Evolutionary conservation across 2,329 filamentous ascomycete species (phyloP), one percentile per base, ranked within the genome.

Genomic region (Colletotrichum sp.): DNA sequence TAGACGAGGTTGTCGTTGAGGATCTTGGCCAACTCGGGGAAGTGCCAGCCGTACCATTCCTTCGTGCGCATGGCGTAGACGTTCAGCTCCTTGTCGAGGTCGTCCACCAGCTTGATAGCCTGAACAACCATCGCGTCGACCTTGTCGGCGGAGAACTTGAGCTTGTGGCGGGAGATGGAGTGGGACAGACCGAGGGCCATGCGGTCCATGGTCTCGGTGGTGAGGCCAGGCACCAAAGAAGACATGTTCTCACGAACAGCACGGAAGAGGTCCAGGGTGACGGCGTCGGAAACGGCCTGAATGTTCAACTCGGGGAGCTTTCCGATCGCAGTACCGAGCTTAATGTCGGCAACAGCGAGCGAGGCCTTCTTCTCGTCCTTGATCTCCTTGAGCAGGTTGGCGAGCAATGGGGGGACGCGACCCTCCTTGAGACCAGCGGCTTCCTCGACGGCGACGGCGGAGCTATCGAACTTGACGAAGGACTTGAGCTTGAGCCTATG

Each of bases 21-120:
- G 82, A 98, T 98, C 87, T 96, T 96, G 82, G 95, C 96, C 90
- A 99, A 93, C 89, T 99, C 97, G 55, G 97, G 97, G 89, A 98
- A 99, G 87, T 98, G 97, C 97, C 97, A 99, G 82, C 97, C 97
- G 84, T 99, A 99, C 97, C 97, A 99, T 86, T 99, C 97, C 92
- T 98, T 98, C 77, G 98, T 96, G 85, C 97, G 92, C 97, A 99
- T 99, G 78, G 97, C 96, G 83, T 98, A 98, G 80, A 95, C 97
- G 89, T 99, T 99, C 78, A 99, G 90, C 87, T 99, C 97, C 90
- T 99, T 99, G 89, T 99, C 97, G 77, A 99, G 89, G 78, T 99
- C 97, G 83, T 99, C 97, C 62, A 99, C 90, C 67, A 98, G 92
- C 78, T 94, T 94, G 83, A 99, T 97, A 73, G 96, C 96, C 87